A percentile compares a stretch with the other conserved stretches of the same genome.
These are phyloP conservation scores for Fusarium solani-melongenae DNA, from an alignment of 2,329 filamentous ascomycete genomes.

Conservation along the genomic window DNA sequence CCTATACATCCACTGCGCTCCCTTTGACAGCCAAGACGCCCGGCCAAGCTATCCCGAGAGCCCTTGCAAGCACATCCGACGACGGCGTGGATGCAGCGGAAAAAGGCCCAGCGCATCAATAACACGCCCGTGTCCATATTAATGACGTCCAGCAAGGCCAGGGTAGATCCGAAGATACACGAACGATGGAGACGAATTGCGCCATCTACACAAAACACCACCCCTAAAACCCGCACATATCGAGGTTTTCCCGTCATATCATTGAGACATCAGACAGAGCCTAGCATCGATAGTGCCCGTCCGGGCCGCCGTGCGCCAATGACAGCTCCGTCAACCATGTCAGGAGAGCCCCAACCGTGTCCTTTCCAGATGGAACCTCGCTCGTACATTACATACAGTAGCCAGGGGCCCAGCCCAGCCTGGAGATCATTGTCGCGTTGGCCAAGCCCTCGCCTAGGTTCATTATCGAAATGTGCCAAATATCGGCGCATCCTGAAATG, in stretches of 20 bases:
- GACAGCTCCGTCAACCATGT: constrained; percentile 33
- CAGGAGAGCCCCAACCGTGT: constrained; percentile 25
- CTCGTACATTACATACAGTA: neutral
- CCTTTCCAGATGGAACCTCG: constrained; percentile 8
- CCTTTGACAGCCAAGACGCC: neutral
- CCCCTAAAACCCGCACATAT: neutral
- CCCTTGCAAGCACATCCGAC: neutral
- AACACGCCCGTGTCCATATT: neutral
- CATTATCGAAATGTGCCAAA: constrained; percentile 1
- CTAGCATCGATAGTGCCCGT: constrained; percentile 32
- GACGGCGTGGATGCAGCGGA: constrained; percentile 6
- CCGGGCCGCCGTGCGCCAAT: constrained; percentile 30
- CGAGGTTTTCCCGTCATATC: constrained; percentile 26
- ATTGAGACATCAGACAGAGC: constrained; percentile 29
- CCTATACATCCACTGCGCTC: constrained; percentile 9
- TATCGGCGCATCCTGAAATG: constrained; percentile 12
- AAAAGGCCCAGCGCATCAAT: constrained; percentile 8
- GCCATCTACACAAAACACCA: constrained; percentile 26
- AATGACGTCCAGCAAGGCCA: constrained; percentile 17
- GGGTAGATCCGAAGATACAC: constrained; percentile 23
- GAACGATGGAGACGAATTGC: constrained; percentile 24
- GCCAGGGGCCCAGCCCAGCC: constrained; percentile 7
- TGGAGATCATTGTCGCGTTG: constrained; percentile 13
- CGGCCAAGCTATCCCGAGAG: neutral
- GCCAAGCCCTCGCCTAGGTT: constrained; percentile 8